A percentile compares a stretch with the other conserved stretches of the same genome.
phyloP scores from a whole-genome alignment of 306 rosid genomes.

The Quercus alba region DNA sequence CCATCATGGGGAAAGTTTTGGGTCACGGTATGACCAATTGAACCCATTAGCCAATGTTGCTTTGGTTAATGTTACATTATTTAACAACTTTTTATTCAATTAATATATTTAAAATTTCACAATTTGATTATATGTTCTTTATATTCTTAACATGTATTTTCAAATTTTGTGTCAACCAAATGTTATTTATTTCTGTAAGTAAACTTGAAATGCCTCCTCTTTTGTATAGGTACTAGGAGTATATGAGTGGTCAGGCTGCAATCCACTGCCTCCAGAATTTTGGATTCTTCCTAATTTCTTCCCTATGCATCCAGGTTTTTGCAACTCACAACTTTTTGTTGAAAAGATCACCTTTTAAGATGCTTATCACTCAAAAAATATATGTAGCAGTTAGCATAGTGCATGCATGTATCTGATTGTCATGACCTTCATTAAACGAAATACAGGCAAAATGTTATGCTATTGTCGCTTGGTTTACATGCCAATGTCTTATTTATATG shows the following conservation, averaged over 20 bases:
- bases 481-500: constrained; percentile 76
- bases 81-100: too few relatives aligned
- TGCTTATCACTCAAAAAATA: too few relatives aligned
- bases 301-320: constrained; percentile 62
- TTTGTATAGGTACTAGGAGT: constrained; percentile 47
- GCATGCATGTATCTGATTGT: too few relatives aligned
- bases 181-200: too few relatives aligned
- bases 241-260: constrained; percentile 73
- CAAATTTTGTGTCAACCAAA: too few relatives aligned
- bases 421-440: not conserved
- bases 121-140: too few relatives aligned
- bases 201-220: not conserved
- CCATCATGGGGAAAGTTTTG: constrained; percentile 83
- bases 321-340: not conserved
- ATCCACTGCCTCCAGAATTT: constrained; percentile 69
- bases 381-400: too few relatives aligned
- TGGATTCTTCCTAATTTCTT: constrained; percentile 54
- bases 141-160: too few relatives aligned
- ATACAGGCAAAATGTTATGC: constrained; percentile 61
- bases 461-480: constrained; percentile 71
- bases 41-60: too few relatives aligned
- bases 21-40: constrained; percentile 38
- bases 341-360: not conserved
- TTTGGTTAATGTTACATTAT: too few relatives aligned
- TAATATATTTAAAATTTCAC: too few relatives aligned